Conservation (phyloP, 306 rosid species). For the Gastrolobium bilobum region DNA sequence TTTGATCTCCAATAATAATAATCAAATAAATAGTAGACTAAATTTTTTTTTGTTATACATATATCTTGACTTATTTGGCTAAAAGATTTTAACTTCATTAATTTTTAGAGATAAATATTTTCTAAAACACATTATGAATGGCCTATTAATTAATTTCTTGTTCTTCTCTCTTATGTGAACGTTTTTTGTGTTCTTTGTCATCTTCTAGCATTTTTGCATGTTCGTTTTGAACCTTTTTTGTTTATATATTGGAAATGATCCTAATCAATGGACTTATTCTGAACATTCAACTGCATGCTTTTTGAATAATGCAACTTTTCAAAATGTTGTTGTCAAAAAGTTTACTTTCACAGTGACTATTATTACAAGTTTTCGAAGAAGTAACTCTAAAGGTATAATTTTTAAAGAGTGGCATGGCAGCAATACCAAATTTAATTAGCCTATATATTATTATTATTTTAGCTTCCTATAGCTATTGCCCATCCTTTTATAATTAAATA, state of each 20-base stretch:
- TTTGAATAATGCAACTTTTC: conserved; percentile 63
- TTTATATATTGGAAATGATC: conserved; percentile 41
- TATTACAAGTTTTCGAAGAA: conserved; percentile 57
- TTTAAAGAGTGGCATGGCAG: conserved; percentile 56
- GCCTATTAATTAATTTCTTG: not conserved
- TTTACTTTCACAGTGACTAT: conserved; percentile 59
- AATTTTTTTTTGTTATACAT: not conserved
- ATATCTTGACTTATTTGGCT: not conserved
- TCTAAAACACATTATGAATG: not conserved
- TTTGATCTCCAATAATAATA: conserved; percentile 3
- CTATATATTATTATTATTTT: conserved; percentile 16
- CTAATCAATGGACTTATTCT: conserved; percentile 46
- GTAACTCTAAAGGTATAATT: conserved; percentile 54
- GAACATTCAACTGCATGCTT: conserved; percentile 64
- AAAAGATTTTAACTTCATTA: not conserved
- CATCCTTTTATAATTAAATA: conserved; percentile 39
- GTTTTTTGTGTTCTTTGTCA: conserved; percentile 3
- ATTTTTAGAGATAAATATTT: conserved; percentile 4
- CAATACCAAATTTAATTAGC: conserved; percentile 46
- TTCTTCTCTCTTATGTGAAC: not conserved
- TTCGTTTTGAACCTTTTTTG: conserved; percentile 31
- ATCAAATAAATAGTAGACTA: not conserved
- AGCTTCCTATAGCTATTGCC: conserved; percentile 42
- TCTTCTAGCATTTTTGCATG: conserved; percentile 49
- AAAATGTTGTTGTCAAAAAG: conserved; percentile 57